A percentile compares a stretch with the other conserved stretches of the same genome.
Evolutionary conservation across 805 yeast species (phyloP).

Genomic region (Cyberlindnera galapagoensis): DNA sequence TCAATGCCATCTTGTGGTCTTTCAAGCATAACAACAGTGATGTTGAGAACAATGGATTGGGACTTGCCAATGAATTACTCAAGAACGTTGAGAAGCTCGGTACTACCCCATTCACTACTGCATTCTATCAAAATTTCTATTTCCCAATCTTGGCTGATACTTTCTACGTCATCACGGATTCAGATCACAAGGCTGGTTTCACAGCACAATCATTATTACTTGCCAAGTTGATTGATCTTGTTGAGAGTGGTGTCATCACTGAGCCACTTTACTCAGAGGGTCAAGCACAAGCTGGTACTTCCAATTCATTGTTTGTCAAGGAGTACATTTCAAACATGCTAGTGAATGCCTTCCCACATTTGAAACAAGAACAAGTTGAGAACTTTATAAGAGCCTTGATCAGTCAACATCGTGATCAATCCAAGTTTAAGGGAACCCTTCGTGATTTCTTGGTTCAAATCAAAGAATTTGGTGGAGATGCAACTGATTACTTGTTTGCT

Average conservation of each 20-base stretch:
- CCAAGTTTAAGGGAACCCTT: conserved; percentile 73
- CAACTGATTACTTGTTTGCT: conserved; percentile 89
- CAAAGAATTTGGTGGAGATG: conserved; percentile 92
- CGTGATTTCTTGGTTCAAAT: conserved; percentile 96
- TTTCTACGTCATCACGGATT: conserved; percentile 88
- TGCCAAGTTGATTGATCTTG: conserved; percentile 76
- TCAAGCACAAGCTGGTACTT: conserved; percentile 79
- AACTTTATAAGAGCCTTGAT: conserved; percentile 77
- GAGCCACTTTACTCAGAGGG: conserved; percentile 77
- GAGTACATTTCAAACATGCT: conserved; percentile 79
- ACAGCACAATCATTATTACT: conserved; percentile 78
- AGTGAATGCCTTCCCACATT: conserved; percentile 85
- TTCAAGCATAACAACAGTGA: conserved; percentile 96
- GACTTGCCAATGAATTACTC: conserved; percentile 74
- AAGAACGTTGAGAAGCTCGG: conserved; percentile 79
- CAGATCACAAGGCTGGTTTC: conserved; percentile 97
- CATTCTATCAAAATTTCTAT: conserved; percentile 83
- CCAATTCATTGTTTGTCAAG: conserved; percentile 71
- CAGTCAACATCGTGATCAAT: conserved; percentile 62
- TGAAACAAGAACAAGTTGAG: conserved; percentile 75
- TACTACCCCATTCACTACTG: conserved; percentile 62
- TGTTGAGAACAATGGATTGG: conserved; percentile 88
- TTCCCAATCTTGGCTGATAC: conserved; percentile 88
- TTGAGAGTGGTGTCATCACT: conserved; percentile 66
- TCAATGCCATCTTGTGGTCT: conserved; percentile 97